These are phyloP conservation scores for Reticulomyxa filosa DNA, from an alignment of 78 protist genomes.

Conservation along the genomic window DNA sequence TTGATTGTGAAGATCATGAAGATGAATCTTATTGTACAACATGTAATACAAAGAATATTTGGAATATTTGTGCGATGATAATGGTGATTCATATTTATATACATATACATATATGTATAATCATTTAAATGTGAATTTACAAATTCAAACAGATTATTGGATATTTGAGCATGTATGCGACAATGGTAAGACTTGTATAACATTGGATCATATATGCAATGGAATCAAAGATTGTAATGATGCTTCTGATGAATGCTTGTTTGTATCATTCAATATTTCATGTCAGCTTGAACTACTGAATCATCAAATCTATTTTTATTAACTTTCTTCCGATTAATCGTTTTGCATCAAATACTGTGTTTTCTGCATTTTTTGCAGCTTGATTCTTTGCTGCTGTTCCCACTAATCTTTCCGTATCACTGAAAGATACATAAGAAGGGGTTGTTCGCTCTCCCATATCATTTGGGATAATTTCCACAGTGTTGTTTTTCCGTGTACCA, in stretches of 20 bases:
- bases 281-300: slow-evolving; percentile 50
- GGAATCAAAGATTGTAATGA: too few species aligned
- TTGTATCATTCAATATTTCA: slow-evolving; percentile 5
- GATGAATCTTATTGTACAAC: too few species aligned
- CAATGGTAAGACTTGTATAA: too few species aligned
- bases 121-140: background rate
- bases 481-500: slow-evolving; percentile 49
- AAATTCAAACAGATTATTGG: background rate
- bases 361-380: slow-evolving; percentile 74
- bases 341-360: slow-evolving; percentile 87
- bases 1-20: background rate
- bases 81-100: background rate
- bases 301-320: slow-evolving; percentile 47
- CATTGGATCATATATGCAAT: too few species aligned
- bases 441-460: slow-evolving; percentile 40
- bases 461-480: slow-evolving; percentile 22
- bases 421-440: slow-evolving; percentile 39
- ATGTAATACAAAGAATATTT: too few species aligned
- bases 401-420: slow-evolving; percentile 23
- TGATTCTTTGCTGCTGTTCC: slow-evolving; percentile 88
- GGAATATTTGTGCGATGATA: too few species aligned
- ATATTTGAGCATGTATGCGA: background rate
- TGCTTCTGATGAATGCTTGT: too few species aligned
- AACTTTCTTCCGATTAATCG: slow-evolving; percentile 54
- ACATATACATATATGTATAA: background rate